Conservation (phyloP, 2,329 filamentous ascomycete species). For the Colletotrichum trifolii region DNA sequence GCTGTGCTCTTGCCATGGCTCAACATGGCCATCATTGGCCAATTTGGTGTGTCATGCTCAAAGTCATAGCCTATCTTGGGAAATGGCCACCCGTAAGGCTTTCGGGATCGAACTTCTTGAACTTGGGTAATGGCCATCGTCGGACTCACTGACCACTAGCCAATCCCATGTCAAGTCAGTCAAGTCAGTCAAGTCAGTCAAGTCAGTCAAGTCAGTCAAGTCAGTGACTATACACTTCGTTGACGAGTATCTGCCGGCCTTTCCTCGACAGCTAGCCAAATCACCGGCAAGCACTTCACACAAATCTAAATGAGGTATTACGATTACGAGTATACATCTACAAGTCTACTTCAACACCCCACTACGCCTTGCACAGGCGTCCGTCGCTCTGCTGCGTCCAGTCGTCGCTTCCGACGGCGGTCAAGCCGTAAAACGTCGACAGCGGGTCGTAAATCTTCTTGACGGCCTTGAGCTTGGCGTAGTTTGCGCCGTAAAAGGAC, state of each 20-base stretch:
- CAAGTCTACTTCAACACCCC: not conserved
- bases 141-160: not conserved
- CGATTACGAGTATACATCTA: not conserved
- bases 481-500: conserved; percentile 60
- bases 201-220: not conserved
- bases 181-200: not conserved
- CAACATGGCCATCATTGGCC: not conserved
- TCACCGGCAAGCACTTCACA: not conserved
- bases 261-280: too few species aligned
- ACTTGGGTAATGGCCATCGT: too few species aligned
- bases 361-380: conserved; percentile 35
- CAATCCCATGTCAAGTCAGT: not conserved
- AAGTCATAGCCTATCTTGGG: too few species aligned
- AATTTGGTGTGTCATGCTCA: too few species aligned
- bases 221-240: not conserved
- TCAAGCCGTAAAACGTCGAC: conserved; percentile 59
- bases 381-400: conserved; percentile 51
- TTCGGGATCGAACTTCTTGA: too few species aligned
- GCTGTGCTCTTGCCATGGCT: not conserved
- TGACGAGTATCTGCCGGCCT: too few species aligned
- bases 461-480: conserved; percentile 51
- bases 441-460: conserved; percentile 61
- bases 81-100: too few species aligned
- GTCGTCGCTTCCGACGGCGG: conserved; percentile 61
- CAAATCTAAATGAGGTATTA: not conserved